Evolutionary conservation across 768 basidiomycete species (phyloP), one percentile per base, ranked within the genome.

Genomic region (Chalciporus chontae): DNA sequence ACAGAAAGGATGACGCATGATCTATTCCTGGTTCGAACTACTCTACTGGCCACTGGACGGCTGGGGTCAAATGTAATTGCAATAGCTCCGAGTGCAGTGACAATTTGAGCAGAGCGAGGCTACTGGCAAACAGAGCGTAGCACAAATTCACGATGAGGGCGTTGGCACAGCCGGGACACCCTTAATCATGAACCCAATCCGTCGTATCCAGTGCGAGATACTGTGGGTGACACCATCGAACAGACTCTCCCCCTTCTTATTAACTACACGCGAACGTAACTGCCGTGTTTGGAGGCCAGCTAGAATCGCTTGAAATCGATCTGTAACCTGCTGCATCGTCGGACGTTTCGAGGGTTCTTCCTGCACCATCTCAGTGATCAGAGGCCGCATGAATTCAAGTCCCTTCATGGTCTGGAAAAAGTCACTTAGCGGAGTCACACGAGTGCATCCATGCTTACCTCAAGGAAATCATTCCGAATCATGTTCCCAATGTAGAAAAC

Each of bases 401-500:
- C 45, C 53, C 9, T 9, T 11, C n/a, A 19, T 32, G n/a, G 0
- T 17, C 47, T 31, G 23, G 5, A 31, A n/a, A 31, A 10, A 7
- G 5, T 23, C n/a, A 0, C 4, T 45, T 43, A 53, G 19, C 29
- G 29, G 13, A 31, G 29, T 31, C 29, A 31, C 29, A 31, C 10
- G 34, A 14, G n/a, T 36, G 14, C 14, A 52, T 41, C 39, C 21
- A 18, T 31, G 21, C 9, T 24, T 14, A 73, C 71, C 43, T 65
- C 51, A 0, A 66, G n/a, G 50, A 73, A 67, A 34, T 67, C 51
- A 26, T 45, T 38, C 15, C 61, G 45, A 39, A 73, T 59, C 24
- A 68, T 18, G 50, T 74, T 75, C 1, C 73, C 74, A 1, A 75
- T 47, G 43, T 68, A 68, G 45, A 73, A 77, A 2, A 77, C 60